These are phyloP conservation scores for Candida endomychidarum DNA, from an alignment of 805 yeast genomes.

Conservation along the genomic window DNA sequence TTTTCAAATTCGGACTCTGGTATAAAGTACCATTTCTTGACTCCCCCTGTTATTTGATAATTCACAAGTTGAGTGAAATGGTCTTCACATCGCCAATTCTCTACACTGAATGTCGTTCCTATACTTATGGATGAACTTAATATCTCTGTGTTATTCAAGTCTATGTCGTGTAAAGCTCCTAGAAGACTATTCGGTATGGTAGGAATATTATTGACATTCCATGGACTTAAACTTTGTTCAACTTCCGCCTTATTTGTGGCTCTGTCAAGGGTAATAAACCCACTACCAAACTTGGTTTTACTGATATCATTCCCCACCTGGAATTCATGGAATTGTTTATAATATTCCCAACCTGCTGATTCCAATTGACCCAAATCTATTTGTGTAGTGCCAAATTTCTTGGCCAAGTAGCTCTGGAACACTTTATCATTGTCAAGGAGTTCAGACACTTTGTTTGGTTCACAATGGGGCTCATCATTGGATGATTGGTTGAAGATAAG, in stretches of 20 bases:
- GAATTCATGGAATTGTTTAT: background rate
- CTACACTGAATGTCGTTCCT: constrained; percentile 53
- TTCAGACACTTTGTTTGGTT: background rate
- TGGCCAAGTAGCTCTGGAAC: background rate
- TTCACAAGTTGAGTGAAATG: constrained; percentile 55
- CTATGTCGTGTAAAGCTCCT: constrained; percentile 39
- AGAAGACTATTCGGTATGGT: constrained; percentile 49
- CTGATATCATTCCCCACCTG: constrained; percentile 2
- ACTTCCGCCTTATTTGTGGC: background rate
- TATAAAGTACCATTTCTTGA: constrained; percentile 61
- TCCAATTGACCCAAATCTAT: background rate
- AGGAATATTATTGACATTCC: constrained; percentile 62
- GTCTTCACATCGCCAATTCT: constrained; percentile 62
- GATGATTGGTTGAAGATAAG: constrained; percentile 4
- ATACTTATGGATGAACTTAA: constrained; percentile 47
- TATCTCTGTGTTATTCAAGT: constrained; percentile 44
- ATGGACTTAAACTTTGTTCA: constrained; percentile 36
- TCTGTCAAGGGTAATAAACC: background rate
- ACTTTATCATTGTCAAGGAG: background rate
- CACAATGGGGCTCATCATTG: constrained; percentile 5
- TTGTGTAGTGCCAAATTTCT: background rate
- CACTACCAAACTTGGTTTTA: background rate
- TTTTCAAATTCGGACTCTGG: constrained; percentile 53
- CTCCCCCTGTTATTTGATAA: constrained; percentile 56
- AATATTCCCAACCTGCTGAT: background rate